phyloP scores from a whole-genome alignment of 495 filamentous ascomycete genomes.

The Neurospora hispaniola region DNA sequence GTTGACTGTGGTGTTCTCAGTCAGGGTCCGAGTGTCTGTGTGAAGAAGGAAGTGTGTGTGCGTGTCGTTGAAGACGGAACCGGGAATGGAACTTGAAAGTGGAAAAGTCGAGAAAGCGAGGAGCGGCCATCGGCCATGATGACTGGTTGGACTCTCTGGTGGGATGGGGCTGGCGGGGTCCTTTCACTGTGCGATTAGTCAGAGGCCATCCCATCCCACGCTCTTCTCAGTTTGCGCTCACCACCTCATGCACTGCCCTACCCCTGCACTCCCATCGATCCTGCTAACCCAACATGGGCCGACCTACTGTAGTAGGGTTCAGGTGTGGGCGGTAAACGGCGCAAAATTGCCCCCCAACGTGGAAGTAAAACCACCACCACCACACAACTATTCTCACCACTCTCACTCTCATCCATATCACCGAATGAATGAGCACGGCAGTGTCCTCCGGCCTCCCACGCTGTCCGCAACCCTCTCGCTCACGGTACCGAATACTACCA shows the following conservation, averaged over 20 bases:
- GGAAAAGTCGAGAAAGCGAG: background rate
- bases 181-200: background rate
- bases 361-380: background rate
- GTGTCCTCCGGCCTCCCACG: background rate
- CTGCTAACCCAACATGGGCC: background rate
- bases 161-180: background rate
- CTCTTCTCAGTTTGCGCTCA: background rate
- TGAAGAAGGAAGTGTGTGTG: background rate
- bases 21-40: background rate
- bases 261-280: no score
- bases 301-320: no score
- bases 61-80: background rate
- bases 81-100: background rate
- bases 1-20: background rate
- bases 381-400: background rate
- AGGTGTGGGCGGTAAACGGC: background rate
- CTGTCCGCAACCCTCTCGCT: background rate
- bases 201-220: background rate
- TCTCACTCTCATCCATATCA: background rate
- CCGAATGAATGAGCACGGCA: background rate
- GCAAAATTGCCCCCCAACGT: background rate
- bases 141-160: background rate
- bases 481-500: background rate
- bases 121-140: background rate
- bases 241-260: no score